phyloP scores from a whole-genome alignment of 106 monocot species.

The Chionographis japonica region DNA sequence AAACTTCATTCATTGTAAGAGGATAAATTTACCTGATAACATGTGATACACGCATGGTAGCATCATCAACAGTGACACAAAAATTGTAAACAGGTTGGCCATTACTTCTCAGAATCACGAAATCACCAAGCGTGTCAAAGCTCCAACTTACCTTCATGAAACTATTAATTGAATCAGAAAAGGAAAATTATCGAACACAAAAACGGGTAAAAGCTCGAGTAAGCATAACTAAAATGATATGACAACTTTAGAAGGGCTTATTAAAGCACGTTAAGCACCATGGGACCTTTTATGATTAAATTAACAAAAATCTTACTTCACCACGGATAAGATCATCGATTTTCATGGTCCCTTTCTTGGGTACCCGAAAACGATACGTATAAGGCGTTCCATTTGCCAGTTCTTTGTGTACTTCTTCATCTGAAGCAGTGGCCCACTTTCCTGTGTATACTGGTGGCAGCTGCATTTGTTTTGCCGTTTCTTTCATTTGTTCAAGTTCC shows the following conservation, averaged over 20 bases:
- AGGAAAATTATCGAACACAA: neutral
- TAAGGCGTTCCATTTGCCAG: constrained; percentile 81
- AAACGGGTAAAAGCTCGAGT: neutral
- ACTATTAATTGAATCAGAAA: constrained; percentile 46
- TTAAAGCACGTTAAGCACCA: neutral
- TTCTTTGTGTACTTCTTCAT: constrained; percentile 70
- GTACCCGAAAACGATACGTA: constrained; percentile 94
- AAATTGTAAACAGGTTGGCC: constrained; percentile 99
- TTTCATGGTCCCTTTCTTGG: constrained; percentile 77
- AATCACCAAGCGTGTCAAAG: constrained; percentile 92
- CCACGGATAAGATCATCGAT: constrained; percentile 93
- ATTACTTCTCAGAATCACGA: constrained; percentile 96
- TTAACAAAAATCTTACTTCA: constrained; percentile 61
- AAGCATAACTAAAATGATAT: neutral
- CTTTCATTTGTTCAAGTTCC: constrained; percentile 98
- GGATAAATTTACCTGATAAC: constrained; percentile 67
- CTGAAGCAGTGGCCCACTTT: constrained; percentile 88
- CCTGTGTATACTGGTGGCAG: constrained; percentile 93
- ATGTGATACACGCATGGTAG: constrained; percentile 92
- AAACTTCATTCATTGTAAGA: neutral
- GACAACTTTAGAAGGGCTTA: neutral
- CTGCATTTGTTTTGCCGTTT: constrained; percentile 75
- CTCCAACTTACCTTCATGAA: constrained; percentile 95
- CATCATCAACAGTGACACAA: constrained; percentile 99
- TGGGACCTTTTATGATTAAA: neutral